These are phyloP conservation scores for Leucosporidium creatinivorum DNA, from an alignment of 768 basidiomycete species.

Conservation along the genomic window DNA sequence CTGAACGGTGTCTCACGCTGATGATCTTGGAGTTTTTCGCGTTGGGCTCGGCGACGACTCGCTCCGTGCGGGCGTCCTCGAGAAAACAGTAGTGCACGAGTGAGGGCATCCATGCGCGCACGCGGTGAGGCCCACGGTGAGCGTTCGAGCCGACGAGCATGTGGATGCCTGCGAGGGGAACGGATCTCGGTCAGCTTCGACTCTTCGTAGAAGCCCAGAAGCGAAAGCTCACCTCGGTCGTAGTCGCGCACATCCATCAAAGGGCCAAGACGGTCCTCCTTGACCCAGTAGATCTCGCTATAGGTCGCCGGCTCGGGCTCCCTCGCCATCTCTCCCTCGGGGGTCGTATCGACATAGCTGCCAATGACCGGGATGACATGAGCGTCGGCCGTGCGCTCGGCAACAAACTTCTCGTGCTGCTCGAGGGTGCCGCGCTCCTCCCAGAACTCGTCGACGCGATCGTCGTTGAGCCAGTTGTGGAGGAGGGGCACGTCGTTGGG, in stretches of 20 bases:
- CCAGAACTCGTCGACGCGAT: conserved; percentile 30
- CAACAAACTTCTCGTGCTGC: conserved; percentile 22
- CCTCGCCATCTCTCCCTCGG: not conserved
- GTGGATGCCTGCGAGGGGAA: conserved; percentile 21
- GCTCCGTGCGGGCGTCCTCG: conserved; percentile 29
- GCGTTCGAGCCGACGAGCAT: conserved; percentile 30
- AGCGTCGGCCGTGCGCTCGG: conserved; percentile 2
- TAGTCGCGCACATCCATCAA: conserved; percentile 27
- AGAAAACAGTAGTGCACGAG: conserved; percentile 34
- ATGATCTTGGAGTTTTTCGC: conserved; percentile 31
- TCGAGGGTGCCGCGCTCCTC: conserved; percentile 24
- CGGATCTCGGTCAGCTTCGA: not conserved
- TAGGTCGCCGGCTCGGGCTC: conserved; percentile 22
- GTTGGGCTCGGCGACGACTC: conserved; percentile 33
- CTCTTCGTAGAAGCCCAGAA: not conserved
- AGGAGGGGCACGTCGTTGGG: conserved; percentile 22
- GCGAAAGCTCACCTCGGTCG: conserved; percentile 16
- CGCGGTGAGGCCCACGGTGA: conserved; percentile 31
- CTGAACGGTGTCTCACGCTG: too few relatives aligned
- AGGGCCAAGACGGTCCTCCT: conserved; percentile 27
- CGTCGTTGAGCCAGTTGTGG: conserved; percentile 32
- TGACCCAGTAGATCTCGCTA: conserved; percentile 33
- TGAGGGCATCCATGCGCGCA: conserved; percentile 32
- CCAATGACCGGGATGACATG: conserved; percentile 26
- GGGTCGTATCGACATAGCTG: conserved; percentile 8